Evolutionary conservation across 352 stramenopile species (phyloP).

Genomic region (Phytopythium cucurbitacearum): DNA sequence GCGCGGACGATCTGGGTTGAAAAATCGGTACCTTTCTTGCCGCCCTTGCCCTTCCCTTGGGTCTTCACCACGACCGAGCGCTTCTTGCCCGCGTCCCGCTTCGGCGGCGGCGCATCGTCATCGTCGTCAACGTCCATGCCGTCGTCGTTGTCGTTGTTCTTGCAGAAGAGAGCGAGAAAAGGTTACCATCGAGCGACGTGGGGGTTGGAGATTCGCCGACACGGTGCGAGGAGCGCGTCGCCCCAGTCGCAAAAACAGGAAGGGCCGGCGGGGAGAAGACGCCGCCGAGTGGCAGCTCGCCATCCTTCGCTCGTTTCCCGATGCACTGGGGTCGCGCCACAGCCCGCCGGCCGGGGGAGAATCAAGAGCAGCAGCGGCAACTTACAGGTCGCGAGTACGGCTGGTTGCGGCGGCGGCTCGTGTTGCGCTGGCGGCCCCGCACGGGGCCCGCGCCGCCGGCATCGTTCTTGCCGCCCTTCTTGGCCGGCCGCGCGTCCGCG

Average conservation of each 20-base stretch:
- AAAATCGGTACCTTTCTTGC: slow-evolving; percentile 49
- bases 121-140: slow-evolving; percentile 67
- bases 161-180: background rate
- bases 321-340: too few relatives aligned
- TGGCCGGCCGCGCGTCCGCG: slow-evolving; percentile 43
- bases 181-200: too few relatives aligned
- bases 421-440: slow-evolving; percentile 23
- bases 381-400: slow-evolving; percentile 75
- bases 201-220: too few relatives aligned
- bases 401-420: slow-evolving; percentile 46
- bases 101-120: slow-evolving; percentile 23
- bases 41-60: slow-evolving; percentile 28
- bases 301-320: too few relatives aligned
- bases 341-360: background rate
- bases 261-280: too few relatives aligned
- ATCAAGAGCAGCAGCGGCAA: slow-evolving; percentile 15
- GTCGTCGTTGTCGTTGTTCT: slow-evolving; percentile 26
- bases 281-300: too few relatives aligned
- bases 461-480: slow-evolving; percentile 16
- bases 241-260: too few relatives aligned
- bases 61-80: slow-evolving; percentile 57
- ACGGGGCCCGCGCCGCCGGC: slow-evolving; percentile 41
- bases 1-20: background rate
- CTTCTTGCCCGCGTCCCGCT: slow-evolving; percentile 30
- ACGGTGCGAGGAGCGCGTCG: too few relatives aligned